phyloP scores from a whole-genome alignment of 2,329 filamentous ascomycete species.

The Cercospora sp. region DNA sequence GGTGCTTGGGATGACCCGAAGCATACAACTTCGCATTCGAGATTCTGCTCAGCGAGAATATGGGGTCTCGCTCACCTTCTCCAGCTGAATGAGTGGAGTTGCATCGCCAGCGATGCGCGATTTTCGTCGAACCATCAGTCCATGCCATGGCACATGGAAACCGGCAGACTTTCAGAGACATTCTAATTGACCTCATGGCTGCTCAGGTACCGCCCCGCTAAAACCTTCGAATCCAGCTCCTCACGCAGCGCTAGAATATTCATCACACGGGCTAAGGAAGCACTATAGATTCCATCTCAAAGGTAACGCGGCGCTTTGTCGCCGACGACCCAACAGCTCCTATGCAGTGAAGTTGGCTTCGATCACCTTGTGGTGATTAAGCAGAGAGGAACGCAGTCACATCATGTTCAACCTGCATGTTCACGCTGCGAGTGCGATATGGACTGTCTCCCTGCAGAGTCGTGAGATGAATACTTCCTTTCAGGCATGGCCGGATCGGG shows the following conservation, averaged over 20 bases:
- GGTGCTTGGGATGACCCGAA: too few relatives aligned
- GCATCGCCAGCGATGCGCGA: not conserved
- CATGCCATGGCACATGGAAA: not conserved
- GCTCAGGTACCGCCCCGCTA: not conserved
- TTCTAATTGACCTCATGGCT: not conserved
- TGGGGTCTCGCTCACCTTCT: too few relatives aligned
- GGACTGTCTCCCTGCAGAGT: not conserved
- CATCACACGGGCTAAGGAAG: not conserved
- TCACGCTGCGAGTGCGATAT: not conserved
- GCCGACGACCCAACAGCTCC: not conserved
- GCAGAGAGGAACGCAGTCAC: not conserved
- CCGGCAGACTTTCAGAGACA: not conserved
- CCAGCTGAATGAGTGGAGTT: too few relatives aligned
- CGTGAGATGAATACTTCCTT: not conserved
- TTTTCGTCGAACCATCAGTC: not conserved
- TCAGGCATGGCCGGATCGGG: not conserved
- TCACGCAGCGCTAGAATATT: not conserved
- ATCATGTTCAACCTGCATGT: not conserved
- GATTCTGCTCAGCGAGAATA: too few relatives aligned
- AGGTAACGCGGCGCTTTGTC: not conserved
- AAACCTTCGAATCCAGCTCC: not conserved
- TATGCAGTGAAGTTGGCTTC: not conserved
- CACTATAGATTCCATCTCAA: not conserved
- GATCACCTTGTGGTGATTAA: not conserved
- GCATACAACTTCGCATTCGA: too few relatives aligned